phyloP scores from a whole-genome alignment of 306 rosid species.

The Calophaca sinica region DNA sequence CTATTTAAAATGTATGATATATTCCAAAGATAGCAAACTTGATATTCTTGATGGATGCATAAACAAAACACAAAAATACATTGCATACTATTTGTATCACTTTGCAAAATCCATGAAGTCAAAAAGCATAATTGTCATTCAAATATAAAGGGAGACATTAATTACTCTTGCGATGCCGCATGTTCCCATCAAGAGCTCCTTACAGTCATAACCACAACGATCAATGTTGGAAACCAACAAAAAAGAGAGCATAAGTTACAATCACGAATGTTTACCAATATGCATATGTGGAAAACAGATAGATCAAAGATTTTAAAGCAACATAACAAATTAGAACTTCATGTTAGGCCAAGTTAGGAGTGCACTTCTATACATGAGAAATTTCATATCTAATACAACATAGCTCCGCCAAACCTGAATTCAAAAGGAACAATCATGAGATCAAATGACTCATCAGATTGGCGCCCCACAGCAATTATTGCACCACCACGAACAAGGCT shows the following conservation, averaged over 20 bases:
- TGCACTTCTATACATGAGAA: not conserved
- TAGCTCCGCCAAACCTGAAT: not conserved
- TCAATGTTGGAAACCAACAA: not conserved
- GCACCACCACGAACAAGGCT: constrained; percentile 1
- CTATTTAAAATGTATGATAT: no score
- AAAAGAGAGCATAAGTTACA: not conserved
- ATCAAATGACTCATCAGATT: constrained; percentile 1
- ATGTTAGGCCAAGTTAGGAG: no score
- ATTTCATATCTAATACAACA: no score
- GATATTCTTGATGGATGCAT: no score
- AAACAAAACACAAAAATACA: no score
- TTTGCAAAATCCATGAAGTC: no score
- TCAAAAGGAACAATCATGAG: constrained; percentile 1
- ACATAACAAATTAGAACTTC: not conserved
- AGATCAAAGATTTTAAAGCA: not conserved
- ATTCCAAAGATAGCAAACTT: no score
- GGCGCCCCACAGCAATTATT: not conserved
- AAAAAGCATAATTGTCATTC: no score
- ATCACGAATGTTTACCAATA: no score
- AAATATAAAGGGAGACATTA: not conserved
- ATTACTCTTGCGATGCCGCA: not conserved
- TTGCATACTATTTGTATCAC: no score
- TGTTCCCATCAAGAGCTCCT: constrained; percentile 11
- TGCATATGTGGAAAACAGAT: no score
- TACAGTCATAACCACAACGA: not conserved